These are phyloP conservation scores for Inga leiocalycina DNA, from an alignment of 306 rosid genomes.

Conservation along the genomic window DNA sequence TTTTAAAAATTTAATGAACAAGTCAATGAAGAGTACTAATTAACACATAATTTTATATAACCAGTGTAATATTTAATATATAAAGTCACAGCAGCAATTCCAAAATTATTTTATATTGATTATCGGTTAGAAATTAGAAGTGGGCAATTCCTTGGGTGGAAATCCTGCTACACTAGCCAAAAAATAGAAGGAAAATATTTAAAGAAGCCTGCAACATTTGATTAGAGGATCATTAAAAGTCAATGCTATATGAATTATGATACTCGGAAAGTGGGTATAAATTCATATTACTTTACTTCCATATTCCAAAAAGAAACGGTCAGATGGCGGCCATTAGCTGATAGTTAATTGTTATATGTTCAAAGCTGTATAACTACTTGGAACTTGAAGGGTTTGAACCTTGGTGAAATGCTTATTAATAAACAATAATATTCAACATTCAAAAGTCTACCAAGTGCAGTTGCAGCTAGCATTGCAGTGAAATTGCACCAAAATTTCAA, in stretches of 20 bases:
- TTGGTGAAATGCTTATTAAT: neutral
- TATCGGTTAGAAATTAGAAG: neutral
- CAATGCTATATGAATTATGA: constrained; percentile 19
- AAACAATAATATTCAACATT: neutral
- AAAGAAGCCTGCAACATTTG: neutral
- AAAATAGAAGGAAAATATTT: neutral
- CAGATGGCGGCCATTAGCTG: constrained; percentile 18
- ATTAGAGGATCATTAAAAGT: neutral
- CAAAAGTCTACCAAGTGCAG: neutral
- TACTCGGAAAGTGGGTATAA: constrained; percentile 4
- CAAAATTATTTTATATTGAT: neutral
- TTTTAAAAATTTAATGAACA: neutral
- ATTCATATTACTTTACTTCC: neutral
- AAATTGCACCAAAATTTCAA: constrained; percentile 14
- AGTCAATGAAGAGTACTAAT: neutral
- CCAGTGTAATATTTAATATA: neutral
- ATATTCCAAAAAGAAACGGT: constrained; percentile 23
- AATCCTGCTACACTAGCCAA: constrained; percentile 7
- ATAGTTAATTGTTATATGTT: constrained; percentile 6
- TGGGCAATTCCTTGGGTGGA: neutral
- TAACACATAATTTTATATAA: neutral
- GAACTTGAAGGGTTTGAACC: neutral
- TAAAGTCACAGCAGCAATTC: neutral
- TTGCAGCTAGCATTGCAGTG: neutral
- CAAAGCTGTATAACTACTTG: constrained; percentile 11